A percentile compares a stretch with the other conserved stretches of the same genome.
phyloP scores from a whole-genome alignment of 257 asterid species.

The Cruciata laevipes region DNA sequence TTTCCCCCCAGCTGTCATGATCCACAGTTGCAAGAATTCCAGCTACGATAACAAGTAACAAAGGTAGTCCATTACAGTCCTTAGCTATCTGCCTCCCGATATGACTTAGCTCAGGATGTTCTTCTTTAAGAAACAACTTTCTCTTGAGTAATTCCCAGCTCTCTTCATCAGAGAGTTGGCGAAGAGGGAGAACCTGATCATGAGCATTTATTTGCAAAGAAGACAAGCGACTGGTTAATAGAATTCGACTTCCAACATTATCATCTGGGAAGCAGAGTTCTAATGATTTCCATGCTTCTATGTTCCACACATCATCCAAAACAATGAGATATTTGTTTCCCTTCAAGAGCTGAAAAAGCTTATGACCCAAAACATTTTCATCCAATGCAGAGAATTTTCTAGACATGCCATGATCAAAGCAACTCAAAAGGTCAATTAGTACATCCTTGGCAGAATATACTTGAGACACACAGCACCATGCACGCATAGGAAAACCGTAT shows the following conservation, averaged over 20 bases:
- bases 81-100: not conserved
- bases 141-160: not conserved
- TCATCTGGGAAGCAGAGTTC: not conserved
- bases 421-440: not conserved
- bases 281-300: not conserved
- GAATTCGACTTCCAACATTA: constrained; percentile 8
- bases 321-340: constrained; percentile 2
- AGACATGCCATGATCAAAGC: not conserved
- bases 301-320: constrained; percentile 10
- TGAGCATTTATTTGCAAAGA: not conserved
- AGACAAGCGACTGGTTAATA: constrained; percentile 12
- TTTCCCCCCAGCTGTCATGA: not conserved
- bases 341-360: not conserved
- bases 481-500: not conserved
- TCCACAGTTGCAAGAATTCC: not conserved
- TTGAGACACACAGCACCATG: constrained; percentile 5
- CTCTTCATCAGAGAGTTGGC: not conserved
- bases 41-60: not conserved
- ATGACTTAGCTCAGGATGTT: not conserved
- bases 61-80: constrained; percentile 11
- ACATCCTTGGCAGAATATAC: not conserved
- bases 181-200: not conserved
- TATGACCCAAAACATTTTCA: not conserved
- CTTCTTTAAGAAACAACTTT: not conserved
- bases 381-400: not conserved